Conservation (phyloP, 2,329 filamentous ascomycete species). For the Helminthosporium solani region DNA sequence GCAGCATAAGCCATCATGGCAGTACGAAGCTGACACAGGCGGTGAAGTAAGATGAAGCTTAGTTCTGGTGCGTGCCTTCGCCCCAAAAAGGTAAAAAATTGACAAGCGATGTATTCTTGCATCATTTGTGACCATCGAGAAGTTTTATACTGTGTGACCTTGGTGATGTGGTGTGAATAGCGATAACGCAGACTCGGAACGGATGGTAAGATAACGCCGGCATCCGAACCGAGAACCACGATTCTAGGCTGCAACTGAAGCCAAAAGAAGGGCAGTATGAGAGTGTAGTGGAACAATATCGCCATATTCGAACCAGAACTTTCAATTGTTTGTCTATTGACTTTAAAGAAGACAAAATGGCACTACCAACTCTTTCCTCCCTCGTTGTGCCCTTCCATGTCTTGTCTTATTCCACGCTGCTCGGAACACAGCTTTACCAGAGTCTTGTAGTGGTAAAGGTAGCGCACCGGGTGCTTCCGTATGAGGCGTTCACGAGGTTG, state of each 20-base stretch:
- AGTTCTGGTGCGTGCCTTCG: too few relatives aligned
- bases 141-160: too few relatives aligned
- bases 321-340: too few relatives aligned
- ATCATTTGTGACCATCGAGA: too few relatives aligned
- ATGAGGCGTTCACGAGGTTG: constrained; percentile 41
- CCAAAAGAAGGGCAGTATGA: background rate
- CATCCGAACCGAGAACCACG: background rate
- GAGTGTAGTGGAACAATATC: background rate
- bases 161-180: too few relatives aligned
- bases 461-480: constrained; percentile 38
- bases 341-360: background rate
- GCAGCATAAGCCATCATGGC: too few relatives aligned
- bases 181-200: constrained; percentile 1
- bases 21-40: too few relatives aligned
- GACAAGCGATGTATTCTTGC: too few relatives aligned
- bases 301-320: background rate
- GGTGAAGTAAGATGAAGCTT: too few relatives aligned
- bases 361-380: constrained; percentile 4
- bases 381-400: constrained; percentile 38
- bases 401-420: constrained; percentile 42
- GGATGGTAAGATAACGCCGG: background rate
- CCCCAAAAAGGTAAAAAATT: too few relatives aligned
- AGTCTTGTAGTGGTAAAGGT: constrained; percentile 47
- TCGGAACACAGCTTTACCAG: constrained; percentile 45
- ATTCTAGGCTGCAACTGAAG: constrained; percentile 5